A percentile compares a stretch with the other conserved stretches of the same genome.
Conservation (phyloP, 441 rosid genomes). For the Melastoma candidum region DNA sequence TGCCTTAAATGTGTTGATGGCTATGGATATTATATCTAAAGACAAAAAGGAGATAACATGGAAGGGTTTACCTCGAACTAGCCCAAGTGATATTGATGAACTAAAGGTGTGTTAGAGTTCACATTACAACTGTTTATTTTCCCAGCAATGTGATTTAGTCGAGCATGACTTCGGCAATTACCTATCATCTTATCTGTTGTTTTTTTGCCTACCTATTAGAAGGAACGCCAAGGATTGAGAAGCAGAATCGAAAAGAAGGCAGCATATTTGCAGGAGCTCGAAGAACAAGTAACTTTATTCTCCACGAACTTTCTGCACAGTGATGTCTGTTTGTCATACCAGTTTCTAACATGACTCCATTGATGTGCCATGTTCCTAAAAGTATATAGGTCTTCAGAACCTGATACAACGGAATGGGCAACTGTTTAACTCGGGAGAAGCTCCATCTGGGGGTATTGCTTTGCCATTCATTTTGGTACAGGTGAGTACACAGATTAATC, state of each 20-base stretch:
- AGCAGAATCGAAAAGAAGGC: constrained; percentile 83
- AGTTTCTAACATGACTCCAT: constrained; percentile 5
- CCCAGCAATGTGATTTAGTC: constrained; percentile 6
- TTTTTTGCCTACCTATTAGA: constrained; percentile 29
- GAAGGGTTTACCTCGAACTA: constrained; percentile 98
- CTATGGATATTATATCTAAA: constrained; percentile 98
- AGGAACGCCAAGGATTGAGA: constrained; percentile 56
- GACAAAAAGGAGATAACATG: constrained; percentile 98
- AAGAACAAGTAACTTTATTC: constrained; percentile 67
- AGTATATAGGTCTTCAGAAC: constrained; percentile 89
- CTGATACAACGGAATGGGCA: constrained; percentile 76
- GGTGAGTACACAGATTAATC: constrained; percentile 29
- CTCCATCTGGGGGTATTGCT: constrained; percentile 87
- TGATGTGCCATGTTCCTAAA: constrained; percentile 10
- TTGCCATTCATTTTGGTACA: constrained; percentile 97
- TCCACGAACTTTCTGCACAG: constrained; percentile 8
- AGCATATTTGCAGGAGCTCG: constrained; percentile 76
- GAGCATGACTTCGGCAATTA: constrained; percentile 13
- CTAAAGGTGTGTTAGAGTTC: constrained; percentile 57
- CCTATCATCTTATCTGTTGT: constrained; percentile 14
- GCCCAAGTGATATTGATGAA: constrained; percentile 88
- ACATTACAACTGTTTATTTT: constrained; percentile 6
- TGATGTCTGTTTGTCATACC: not conserved
- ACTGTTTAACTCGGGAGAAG: constrained; percentile 66
- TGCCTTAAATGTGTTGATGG: constrained; percentile 98